A percentile compares a stretch with the other conserved stretches of the same genome.
phyloP scores from a whole-genome alignment of 2,329 filamentous ascomycete species.

The Calonectria henricotiae region DNA sequence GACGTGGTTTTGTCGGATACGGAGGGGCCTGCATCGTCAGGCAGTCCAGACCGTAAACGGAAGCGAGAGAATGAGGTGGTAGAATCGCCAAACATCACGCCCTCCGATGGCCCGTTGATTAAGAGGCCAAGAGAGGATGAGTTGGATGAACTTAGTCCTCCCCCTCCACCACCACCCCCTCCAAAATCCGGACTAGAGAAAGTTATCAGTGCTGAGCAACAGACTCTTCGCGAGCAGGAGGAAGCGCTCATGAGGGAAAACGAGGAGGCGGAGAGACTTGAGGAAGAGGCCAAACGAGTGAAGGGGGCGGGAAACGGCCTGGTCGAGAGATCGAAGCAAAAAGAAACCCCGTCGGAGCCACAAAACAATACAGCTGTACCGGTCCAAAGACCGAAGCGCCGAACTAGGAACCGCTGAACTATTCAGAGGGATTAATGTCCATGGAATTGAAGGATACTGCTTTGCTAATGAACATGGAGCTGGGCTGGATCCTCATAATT shows the following conservation, averaged over 20 bases:
- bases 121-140: slow-evolving; percentile 70
- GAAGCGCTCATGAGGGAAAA: slow-evolving; percentile 69
- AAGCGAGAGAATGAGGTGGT: slow-evolving; percentile 68
- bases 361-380: slow-evolving; percentile 42
- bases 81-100: slow-evolving; percentile 65
- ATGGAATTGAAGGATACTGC: slow-evolving; percentile 20
- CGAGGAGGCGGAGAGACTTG: slow-evolving; percentile 70
- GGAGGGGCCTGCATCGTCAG: slow-evolving; percentile 64
- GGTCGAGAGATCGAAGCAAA: slow-evolving; percentile 41
- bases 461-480: slow-evolving; percentile 34
- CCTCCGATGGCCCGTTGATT: slow-evolving; percentile 71
- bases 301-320: slow-evolving; percentile 51
- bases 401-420: slow-evolving; percentile 29
- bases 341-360: slow-evolving; percentile 22
- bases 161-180: slow-evolving; percentile 68
- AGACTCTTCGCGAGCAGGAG: slow-evolving; percentile 67
- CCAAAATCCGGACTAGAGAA: slow-evolving; percentile 60
- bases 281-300: slow-evolving; percentile 63
- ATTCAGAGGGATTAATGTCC: slow-evolving; percentile 22
- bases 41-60: slow-evolving; percentile 73
- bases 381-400: slow-evolving; percentile 33
- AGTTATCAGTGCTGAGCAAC: slow-evolving; percentile 62
- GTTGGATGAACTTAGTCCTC: slow-evolving; percentile 58
- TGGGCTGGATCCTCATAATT: slow-evolving; percentile 32
- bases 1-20: slow-evolving; percentile 64